Evolutionary conservation across 208 protist genomes (phyloP), one percentile per base, ranked within the genome.

Genomic region (Borovskyia barvae): DNA sequence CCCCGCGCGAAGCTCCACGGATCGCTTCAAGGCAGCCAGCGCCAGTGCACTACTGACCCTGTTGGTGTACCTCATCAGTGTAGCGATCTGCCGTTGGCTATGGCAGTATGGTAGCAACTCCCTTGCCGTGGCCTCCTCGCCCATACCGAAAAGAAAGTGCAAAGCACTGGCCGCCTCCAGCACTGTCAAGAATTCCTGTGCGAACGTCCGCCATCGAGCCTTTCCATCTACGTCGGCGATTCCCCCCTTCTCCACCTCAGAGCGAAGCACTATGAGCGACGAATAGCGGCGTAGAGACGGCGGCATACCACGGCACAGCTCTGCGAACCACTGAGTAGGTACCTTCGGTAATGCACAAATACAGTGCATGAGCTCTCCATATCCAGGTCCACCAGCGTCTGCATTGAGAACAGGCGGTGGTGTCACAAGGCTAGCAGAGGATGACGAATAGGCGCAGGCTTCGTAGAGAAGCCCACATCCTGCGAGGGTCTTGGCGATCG

Each of bases 61-160:
- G 14, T 41, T 43, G 1, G 81, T 81, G 54, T 78, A 64, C 7
- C 55, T 65, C 76, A 92, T 82, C 2, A 87, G 47, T 4, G 64
- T 62, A 1, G 48, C 57, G 0, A 80, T 62, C 36, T 81, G 62
- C 41, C 67, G 65, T 8, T 47, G 70, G 0, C 66, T 79, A 19
- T 56, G 46, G 57, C 71, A 84, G n/a, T 69, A 51, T 1, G 59
- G 41, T 2, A 92, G 56, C 26, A 92, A 65, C 2, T 60, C 0
- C 9, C 14, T 7, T 17, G 75, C 68, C 28, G 78, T 92, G 19
- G 55, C 46, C 6, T 6, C 37, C 9, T 64, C 81, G 20, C 85
- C 85, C 20, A 59, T 32, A 8, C 30, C 17, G 5, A 82, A 56
- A 6, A 63, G 33, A 42, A 82, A 77, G 51, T 82, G 70, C 7